Evolutionary conservation across 768 basidiomycete genomes (phyloP).

Genomic region (Russula sp.): DNA sequence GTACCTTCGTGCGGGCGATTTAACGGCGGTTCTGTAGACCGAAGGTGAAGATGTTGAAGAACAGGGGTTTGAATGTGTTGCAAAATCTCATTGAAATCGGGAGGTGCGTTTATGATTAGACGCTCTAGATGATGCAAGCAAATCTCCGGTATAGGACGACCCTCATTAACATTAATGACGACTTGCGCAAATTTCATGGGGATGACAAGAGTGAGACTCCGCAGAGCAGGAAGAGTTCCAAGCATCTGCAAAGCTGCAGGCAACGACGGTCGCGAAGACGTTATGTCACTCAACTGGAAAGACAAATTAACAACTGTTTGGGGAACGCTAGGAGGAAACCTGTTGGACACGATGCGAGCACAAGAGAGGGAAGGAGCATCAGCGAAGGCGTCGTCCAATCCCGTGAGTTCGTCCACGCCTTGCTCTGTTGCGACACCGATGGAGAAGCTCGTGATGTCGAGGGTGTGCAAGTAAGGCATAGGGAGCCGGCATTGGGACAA

Average conservation of each 20-base stretch:
- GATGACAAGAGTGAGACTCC: constrained; percentile 35
- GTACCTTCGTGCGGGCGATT: constrained; percentile 30
- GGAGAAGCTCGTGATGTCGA: constrained; percentile 25
- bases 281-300: constrained; percentile 17
- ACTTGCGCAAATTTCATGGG: constrained; percentile 26
- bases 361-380: constrained; percentile 31
- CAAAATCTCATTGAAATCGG: constrained; percentile 28
- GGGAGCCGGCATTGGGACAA: constrained; percentile 32
- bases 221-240: constrained; percentile 35
- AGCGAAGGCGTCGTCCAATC: constrained; percentile 24
- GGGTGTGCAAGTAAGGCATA: constrained; percentile 33
- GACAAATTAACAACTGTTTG: constrained; percentile 11
- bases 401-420: constrained; percentile 9
- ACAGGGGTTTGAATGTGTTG: constrained; percentile 30
- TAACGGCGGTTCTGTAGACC: constrained; percentile 31
- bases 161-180: constrained; percentile 23
- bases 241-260: constrained; percentile 27
- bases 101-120: constrained; percentile 28
- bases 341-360: constrained; percentile 11
- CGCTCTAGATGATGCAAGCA: constrained; percentile 26
- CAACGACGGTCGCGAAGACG: constrained; percentile 23
- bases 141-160: constrained; percentile 20
- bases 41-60: constrained; percentile 35
- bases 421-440: constrained; percentile 1
- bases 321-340: constrained; percentile 15